phyloP scores from a whole-genome alignment of 306 rosid species.

The Betula pendula region DNA sequence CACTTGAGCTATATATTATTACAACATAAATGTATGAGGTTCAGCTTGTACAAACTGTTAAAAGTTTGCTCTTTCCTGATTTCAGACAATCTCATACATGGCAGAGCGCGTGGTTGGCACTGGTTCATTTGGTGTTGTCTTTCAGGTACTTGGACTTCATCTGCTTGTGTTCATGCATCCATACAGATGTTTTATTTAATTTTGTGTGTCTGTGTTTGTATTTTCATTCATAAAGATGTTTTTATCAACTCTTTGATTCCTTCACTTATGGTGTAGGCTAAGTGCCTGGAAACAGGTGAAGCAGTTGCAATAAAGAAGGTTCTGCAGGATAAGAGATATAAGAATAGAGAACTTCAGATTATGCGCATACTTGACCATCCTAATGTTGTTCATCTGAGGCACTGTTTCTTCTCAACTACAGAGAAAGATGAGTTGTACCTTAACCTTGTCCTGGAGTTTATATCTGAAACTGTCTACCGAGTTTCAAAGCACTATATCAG shows the following conservation, averaged over 20 bases:
- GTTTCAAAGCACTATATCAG: slow-evolving; percentile 69
- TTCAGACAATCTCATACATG: slow-evolving; percentile 83
- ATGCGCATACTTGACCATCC: slow-evolving; percentile 84
- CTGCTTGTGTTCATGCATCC: slow-evolving; percentile 3
- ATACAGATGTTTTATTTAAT: slow-evolving; percentile 8
- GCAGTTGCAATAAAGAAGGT: slow-evolving; percentile 90
- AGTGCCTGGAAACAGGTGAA: slow-evolving; percentile 84
- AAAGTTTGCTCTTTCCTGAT: slow-evolving; percentile 23
- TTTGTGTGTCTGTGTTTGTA: not conserved
- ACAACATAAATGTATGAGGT: not conserved
- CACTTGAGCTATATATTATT: not conserved
- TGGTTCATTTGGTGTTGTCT: slow-evolving; percentile 92
- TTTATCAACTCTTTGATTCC: not conserved
- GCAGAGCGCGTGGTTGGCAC: slow-evolving; percentile 97
- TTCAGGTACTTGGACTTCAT: slow-evolving; percentile 62
- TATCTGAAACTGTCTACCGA: slow-evolving; percentile 80
- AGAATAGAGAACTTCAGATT: slow-evolving; percentile 87
- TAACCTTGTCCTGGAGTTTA: slow-evolving; percentile 86
- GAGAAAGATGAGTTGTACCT: slow-evolving; percentile 90
- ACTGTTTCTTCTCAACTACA: slow-evolving; percentile 87
- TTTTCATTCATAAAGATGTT: not conserved
- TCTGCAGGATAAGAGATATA: slow-evolving; percentile 89
- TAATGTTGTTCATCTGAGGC: slow-evolving; percentile 71
- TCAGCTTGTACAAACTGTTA: not conserved
- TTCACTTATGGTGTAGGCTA: slow-evolving; percentile 52